A percentile compares a stretch with the other conserved stretches of the same genome.
phyloP scores from a whole-genome alignment of 179 eudicot species.

The Patellifolia procumbens region DNA sequence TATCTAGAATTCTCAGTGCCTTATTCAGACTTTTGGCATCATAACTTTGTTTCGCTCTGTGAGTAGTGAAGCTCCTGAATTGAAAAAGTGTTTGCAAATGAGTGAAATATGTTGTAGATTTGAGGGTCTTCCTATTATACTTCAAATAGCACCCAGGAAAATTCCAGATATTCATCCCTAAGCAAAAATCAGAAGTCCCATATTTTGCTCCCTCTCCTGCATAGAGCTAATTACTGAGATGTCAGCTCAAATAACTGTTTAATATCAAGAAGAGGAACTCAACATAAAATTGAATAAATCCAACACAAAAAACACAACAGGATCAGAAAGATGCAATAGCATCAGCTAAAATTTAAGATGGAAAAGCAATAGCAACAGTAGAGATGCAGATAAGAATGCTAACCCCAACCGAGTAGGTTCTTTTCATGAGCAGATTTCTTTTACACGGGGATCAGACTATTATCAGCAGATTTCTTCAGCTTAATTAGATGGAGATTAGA shows the following conservation, averaged over 20 bases:
- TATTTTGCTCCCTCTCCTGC: conserved; percentile 9
- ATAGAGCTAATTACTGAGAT: neutral
- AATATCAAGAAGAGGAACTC: neutral
- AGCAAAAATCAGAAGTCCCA: conserved; percentile 2
- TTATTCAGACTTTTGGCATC: conserved; percentile 22
- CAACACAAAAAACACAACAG: neutral
- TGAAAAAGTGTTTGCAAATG: conserved; percentile 16
- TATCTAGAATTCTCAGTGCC: conserved; percentile 36
- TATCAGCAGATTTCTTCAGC: no score
- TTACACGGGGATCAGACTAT: no score
- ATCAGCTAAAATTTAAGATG: neutral
- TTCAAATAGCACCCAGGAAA: conserved; percentile 19
- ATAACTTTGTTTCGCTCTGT: conserved; percentile 14
- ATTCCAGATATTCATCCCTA: conserved; percentile 27
- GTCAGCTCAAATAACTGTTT: conserved; percentile 7
- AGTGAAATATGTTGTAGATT: neutral
- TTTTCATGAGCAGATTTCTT: neutral
- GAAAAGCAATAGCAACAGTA: neutral
- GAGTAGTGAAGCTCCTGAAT: conserved; percentile 25
- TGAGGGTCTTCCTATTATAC: conserved; percentile 5
- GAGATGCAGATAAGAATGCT: neutral
- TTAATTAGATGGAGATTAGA: neutral
- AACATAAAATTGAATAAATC: neutral
- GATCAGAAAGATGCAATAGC: neutral
- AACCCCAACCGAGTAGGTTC: no score